These are phyloP conservation scores for Leccinum truebloodii DNA, from an alignment of 768 basidiomycete species.

Conservation along the genomic window DNA sequence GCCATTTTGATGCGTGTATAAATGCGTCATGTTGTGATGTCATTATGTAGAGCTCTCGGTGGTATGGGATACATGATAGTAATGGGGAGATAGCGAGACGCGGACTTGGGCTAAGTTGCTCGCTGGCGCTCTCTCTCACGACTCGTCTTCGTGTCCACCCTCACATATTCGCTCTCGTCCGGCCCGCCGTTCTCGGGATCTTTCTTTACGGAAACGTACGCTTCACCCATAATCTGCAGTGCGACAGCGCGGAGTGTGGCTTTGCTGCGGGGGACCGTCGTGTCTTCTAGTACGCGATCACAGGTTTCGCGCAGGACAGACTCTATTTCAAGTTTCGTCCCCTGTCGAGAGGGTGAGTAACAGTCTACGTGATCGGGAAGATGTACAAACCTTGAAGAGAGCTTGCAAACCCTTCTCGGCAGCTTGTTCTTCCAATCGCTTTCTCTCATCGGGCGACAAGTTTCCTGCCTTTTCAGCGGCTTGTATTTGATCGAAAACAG, in stretches of 20 bases:
- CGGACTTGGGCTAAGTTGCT: conserved; percentile 10
- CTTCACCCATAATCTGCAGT: conserved; percentile 81
- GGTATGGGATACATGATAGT: conserved; percentile 11
- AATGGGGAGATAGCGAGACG: neutral
- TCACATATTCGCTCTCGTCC: conserved; percentile 80
- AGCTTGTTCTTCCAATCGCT: conserved; percentile 84
- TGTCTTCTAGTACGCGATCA: conserved; percentile 71
- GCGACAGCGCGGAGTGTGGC: conserved; percentile 75
- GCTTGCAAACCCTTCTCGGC: conserved; percentile 92
- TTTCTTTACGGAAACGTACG: conserved; percentile 70
- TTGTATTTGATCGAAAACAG: conserved; percentile 89
- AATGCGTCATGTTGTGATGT: neutral
- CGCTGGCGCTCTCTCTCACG: conserved; percentile 43
- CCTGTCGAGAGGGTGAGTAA: conserved; percentile 42
- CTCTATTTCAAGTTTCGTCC: conserved; percentile 89
- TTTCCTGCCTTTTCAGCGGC: conserved; percentile 87
- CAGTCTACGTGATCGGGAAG: neutral
- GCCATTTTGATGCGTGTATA: neutral
- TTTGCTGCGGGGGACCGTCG: conserved; percentile 52
- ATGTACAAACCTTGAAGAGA: conserved; percentile 72
- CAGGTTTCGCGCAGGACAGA: conserved; percentile 88
- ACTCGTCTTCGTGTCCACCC: conserved; percentile 73
- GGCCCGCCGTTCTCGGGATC: conserved; percentile 41
- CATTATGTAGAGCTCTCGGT: neutral
- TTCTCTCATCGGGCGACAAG: conserved; percentile 74